phyloP scores from a whole-genome alignment of 1,284 basidiomycete genomes.

The Ustanciosporium gigantosporum region DNA sequence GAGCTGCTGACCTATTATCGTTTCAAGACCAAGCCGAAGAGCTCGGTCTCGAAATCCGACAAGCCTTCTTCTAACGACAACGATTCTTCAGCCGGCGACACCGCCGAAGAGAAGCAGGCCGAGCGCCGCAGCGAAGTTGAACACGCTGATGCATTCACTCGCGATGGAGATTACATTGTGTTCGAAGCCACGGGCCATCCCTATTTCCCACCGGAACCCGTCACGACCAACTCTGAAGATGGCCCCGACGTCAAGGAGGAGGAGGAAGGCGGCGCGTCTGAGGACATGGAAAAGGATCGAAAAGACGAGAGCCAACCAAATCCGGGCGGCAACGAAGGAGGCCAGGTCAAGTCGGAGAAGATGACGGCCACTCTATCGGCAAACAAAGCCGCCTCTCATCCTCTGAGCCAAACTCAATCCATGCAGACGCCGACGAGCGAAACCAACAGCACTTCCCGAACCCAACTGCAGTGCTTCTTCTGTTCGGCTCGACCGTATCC shows the following conservation, averaged over 20 bases:
- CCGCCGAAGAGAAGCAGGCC: constrained; percentile 26
- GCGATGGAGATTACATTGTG: constrained; percentile 44
- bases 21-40: constrained; percentile 45
- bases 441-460: constrained; percentile 10
- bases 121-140: constrained; percentile 25
- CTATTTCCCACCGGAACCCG: constrained; percentile 41
- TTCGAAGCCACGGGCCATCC: constrained; percentile 53
- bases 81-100: constrained; percentile 23
- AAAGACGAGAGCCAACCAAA: constrained; percentile 6
- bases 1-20: constrained; percentile 52
- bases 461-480: constrained; percentile 49
- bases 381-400: constrained; percentile 9
- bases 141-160: constrained; percentile 29
- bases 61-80: constrained; percentile 20
- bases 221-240: neutral
- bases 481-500: constrained; percentile 51
- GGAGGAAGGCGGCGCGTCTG: constrained; percentile 1
- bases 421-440: constrained; percentile 33
- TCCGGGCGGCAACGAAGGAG: too few relatives aligned
- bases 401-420: constrained; percentile 31
- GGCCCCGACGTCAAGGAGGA: constrained; percentile 5
- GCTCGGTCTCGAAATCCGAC: constrained; percentile 1
- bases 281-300: neutral
- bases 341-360: constrained; percentile 20
- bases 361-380: constrained; percentile 14